Percentiles rank a stretch among this genome's conserved stretches.
These are phyloP conservation scores for Macrophomina pseudophaseolina DNA, from an alignment of 2,329 filamentous ascomycete genomes.

Conservation along the genomic window DNA sequence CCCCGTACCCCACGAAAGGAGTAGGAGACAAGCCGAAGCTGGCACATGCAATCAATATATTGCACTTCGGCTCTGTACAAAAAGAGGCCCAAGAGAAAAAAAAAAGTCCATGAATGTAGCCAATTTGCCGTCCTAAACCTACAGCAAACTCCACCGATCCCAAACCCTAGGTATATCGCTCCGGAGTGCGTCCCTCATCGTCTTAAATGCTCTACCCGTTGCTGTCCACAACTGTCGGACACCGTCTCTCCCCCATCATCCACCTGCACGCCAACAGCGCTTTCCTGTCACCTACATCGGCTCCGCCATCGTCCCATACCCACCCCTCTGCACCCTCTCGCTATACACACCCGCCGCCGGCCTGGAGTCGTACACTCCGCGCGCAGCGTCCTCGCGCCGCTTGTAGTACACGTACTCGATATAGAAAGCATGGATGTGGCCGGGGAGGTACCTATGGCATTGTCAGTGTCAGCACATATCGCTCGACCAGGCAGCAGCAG, in stretches of 20 bases:
- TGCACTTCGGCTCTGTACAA: too few species aligned
- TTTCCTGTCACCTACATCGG: not conserved
- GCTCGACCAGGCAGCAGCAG: not conserved
- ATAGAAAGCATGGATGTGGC: constrained; percentile 80
- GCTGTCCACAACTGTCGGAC: too few species aligned
- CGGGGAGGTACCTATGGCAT: constrained; percentile 68
- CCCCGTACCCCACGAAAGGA: too few species aligned
- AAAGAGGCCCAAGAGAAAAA: too few species aligned
- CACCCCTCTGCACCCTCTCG: constrained; percentile 64
- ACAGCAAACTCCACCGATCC: not conserved
- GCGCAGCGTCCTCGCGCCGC: constrained; percentile 66
- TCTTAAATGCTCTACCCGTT: too few species aligned
- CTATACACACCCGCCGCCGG: constrained; percentile 74
- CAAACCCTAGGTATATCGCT: not conserved
- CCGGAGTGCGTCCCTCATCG: not conserved
- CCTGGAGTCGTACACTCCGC: constrained; percentile 60
- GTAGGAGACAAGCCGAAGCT: too few species aligned
- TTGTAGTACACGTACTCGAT: constrained; percentile 83
- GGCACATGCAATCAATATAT: too few species aligned
- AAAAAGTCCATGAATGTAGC: too few species aligned
- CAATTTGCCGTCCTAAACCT: too few species aligned
- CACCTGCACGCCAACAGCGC: too few species aligned
- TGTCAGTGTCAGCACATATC: not conserved
- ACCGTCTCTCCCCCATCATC: not conserved
- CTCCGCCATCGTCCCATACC: not conserved